Conservation (phyloP, 1,284 basidiomycete species). For the Cutaneotrichosporon cavernicola region DNA sequence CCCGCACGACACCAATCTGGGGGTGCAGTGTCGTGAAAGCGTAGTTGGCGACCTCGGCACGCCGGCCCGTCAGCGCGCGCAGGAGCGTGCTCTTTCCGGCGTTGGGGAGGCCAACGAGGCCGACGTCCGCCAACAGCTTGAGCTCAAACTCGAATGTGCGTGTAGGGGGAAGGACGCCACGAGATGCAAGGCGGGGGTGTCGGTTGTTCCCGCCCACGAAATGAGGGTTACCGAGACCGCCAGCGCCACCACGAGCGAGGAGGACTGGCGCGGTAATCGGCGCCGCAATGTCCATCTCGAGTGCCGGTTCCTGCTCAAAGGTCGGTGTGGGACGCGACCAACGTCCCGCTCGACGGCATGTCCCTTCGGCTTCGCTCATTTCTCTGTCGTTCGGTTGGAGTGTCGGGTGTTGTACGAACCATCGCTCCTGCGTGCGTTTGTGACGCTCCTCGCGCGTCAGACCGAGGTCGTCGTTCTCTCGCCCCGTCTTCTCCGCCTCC, state of each 20-base stretch:
- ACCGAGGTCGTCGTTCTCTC: conserved; percentile 51
- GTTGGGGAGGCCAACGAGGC: conserved; percentile 90
- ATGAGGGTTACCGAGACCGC: conserved; percentile 87
- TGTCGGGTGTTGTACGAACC: conserved; percentile 77
- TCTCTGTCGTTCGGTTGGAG: conserved; percentile 66
- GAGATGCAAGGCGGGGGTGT: conserved; percentile 75
- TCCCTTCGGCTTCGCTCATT: conserved; percentile 65
- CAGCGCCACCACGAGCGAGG: conserved; percentile 73
- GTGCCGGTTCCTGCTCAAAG: conserved; percentile 56
- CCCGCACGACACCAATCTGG: conserved; percentile 85
- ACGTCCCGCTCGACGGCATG: conserved; percentile 65
- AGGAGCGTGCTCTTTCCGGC: conserved; percentile 79
- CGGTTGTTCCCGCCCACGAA: conserved; percentile 60
- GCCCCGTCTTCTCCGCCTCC: conserved; percentile 55
- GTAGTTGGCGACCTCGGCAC: conserved; percentile 85
- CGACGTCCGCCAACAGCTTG: conserved; percentile 90
- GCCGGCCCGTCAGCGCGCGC: conserved; percentile 81
- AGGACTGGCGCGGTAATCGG: conserved; percentile 61
- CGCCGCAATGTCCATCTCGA: conserved; percentile 63
- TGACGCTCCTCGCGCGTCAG: conserved; percentile 26
- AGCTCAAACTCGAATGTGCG: conserved; percentile 86
- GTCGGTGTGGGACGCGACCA: conserved; percentile 32
- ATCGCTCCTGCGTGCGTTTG: conserved; percentile 60
- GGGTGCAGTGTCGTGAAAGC: conserved; percentile 95
- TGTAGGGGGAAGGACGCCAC: conserved; percentile 76